Conservation (phyloP, 306 rosid species). For the Ammopiptanthus mongolicus region DNA sequence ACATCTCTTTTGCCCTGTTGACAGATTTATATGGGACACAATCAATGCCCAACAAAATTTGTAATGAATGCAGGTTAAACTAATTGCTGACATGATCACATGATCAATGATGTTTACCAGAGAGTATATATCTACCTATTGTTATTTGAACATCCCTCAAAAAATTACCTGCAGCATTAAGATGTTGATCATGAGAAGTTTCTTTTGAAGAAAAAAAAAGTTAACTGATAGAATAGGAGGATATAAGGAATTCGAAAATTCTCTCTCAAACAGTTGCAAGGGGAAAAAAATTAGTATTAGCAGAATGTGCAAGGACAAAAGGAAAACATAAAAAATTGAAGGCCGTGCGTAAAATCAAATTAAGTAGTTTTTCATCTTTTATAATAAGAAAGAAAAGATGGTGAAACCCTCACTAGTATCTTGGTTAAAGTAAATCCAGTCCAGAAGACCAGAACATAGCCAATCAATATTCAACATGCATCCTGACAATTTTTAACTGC, state of each 20-base stretch:
- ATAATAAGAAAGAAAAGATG: background rate
- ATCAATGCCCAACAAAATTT: slow-evolving; percentile 15
- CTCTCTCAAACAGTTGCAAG: background rate
- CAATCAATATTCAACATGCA: background rate
- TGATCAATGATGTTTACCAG: slow-evolving; percentile 49
- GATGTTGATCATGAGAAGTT: slow-evolving; percentile 56
- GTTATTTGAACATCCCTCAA: slow-evolving; percentile 94
- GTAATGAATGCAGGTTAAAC: slow-evolving; percentile 30
- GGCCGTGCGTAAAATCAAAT: background rate
- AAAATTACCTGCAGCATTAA: slow-evolving; percentile 87
- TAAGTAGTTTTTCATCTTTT: background rate
- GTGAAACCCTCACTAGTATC: background rate
- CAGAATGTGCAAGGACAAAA: background rate
- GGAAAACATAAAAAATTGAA: background rate
- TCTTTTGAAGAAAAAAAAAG: background rate
- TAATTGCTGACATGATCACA: slow-evolving; percentile 30
- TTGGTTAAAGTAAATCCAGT: background rate
- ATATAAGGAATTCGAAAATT: background rate
- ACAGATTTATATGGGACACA: background rate
- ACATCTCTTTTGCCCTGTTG: slow-evolving; percentile 6
- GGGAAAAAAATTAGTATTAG: background rate
- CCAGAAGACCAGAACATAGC: background rate
- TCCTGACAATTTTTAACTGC: background rate
- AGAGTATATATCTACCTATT: slow-evolving; percentile 86
- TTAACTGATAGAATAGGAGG: slow-evolving; percentile 15